Evolutionary conservation across 164 flowering plant genomes (phyloP).

Genomic region (Chloranthus sessilifolius): DNA sequence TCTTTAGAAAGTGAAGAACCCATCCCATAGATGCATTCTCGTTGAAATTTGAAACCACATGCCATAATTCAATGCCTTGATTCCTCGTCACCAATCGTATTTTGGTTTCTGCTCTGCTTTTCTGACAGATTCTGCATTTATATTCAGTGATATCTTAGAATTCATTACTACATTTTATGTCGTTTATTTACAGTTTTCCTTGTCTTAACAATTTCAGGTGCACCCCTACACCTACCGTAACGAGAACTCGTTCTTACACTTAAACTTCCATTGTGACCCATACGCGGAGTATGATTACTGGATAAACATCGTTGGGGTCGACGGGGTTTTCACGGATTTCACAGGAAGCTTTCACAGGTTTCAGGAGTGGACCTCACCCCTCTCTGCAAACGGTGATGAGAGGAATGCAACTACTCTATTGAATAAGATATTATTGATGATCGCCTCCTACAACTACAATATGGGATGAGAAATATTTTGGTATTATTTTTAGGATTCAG

Average conservation of each 20-base stretch:
- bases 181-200: too few species aligned
- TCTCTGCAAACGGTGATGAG: constrained; percentile 17
- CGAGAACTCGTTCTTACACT: constrained; percentile 63
- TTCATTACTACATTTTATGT: too few species aligned
- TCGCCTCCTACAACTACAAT: constrained; percentile 13
- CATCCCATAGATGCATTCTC: too few species aligned
- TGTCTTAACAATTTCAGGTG: constrained; percentile 69
- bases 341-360: constrained; percentile 77
- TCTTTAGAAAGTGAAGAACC: too few species aligned
- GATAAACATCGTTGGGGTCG: constrained; percentile 76
- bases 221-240: constrained; percentile 92
- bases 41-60: too few species aligned
- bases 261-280: constrained; percentile 76
- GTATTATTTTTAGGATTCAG: background rate
- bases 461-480: background rate
- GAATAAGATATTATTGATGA: constrained; percentile 38
- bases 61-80: too few species aligned
- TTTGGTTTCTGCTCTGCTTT: too few species aligned
- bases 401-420: constrained; percentile 29
- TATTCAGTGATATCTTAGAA: too few species aligned
- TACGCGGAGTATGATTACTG: constrained; percentile 76
- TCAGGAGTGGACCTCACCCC: constrained; percentile 60
- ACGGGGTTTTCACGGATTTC: constrained; percentile 94
- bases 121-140: too few species aligned
- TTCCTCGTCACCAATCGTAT: too few species aligned